phyloP scores from a whole-genome alignment of 306 rosid species.

The Begonia peltatifolia region DNA sequence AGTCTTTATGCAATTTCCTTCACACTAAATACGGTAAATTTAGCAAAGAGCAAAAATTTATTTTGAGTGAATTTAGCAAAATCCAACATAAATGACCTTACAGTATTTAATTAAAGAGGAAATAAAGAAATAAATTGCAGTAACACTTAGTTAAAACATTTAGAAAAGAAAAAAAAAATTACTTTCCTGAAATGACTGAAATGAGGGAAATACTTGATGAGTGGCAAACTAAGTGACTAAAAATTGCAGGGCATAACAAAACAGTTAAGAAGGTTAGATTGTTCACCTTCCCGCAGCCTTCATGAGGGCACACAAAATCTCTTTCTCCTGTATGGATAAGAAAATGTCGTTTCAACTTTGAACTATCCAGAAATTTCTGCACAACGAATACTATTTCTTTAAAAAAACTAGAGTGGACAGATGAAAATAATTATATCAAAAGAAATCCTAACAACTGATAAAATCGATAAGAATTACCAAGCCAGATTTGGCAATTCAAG shows the following conservation, averaged over 20 bases:
- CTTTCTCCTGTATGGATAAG: constrained; percentile 93
- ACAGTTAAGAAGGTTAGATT: constrained; percentile 13
- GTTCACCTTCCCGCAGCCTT: constrained; percentile 99
- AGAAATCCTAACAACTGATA: not conserved
- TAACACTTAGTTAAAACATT: too few species aligned
- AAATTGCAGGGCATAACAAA: constrained; percentile 5
- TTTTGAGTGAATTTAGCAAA: too few species aligned
- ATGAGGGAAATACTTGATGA: not conserved
- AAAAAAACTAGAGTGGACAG: not conserved
- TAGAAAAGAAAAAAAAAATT: not conserved
- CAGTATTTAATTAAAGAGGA: too few species aligned
- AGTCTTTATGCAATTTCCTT: too few species aligned
- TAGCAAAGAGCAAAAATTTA: too few species aligned
- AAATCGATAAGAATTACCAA: not conserved
- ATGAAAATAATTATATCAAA: not conserved
- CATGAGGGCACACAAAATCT: constrained; percentile 84
- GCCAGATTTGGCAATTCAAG: too few species aligned
- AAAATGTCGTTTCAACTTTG: constrained; percentile 91
- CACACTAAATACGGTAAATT: too few species aligned
- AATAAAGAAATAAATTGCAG: too few species aligned
- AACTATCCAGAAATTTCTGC: constrained; percentile 98
- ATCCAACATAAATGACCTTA: too few species aligned
- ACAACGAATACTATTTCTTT: constrained; percentile 15
- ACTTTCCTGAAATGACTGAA: not conserved
- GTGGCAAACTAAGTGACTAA: constrained; percentile 1